Evolutionary conservation across 2,329 filamentous ascomycete species (phyloP), one percentile per base, ranked within the genome.

Genomic region (Epichloe aotearoae): DNA sequence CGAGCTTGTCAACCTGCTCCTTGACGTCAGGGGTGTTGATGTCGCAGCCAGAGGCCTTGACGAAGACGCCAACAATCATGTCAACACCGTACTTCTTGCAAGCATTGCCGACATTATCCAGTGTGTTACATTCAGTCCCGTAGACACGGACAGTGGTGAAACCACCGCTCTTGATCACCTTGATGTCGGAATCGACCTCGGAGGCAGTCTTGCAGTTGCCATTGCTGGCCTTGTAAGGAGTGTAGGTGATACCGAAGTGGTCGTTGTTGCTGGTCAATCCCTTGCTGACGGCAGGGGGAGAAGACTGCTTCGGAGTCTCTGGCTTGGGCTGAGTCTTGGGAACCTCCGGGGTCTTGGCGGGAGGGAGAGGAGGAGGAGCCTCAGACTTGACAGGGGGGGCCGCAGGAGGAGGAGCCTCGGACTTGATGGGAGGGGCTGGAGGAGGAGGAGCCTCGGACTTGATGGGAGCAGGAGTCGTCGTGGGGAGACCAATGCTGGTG

Each of bases 21-120:
- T 82, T 72, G 58, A 88, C 82, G 51, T 77, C 80, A 52, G 77
- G 72, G 62, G 72, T 71, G 58, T 64, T 64, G 64, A 82, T 77
- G 60, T 70, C 71, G 70, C 79, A 80, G 62, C 75, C 74, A 52
- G 79, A 73, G 57, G 69, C 72, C 69, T 84, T 82, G 67, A 96
- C 84, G 75, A 84, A 95, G 73, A 97, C 77, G 67, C 91, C 91
- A 54, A 94, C 71, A 67, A 96, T 91, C 68, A 96, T 73, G 67
- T 84, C 83, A 54, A 96, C 64, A 54, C 84, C 83, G 67, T 83
- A 64, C 59, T 77, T 67, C 61, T 77, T 68, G 70, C 77, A 82
- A 53, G 87, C 86, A 42, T 71, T 68, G 56, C 87, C 87, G 52
- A 96, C 83, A 68, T 79, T 83, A 64, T 82, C 70, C 54, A 95